phyloP scores from a whole-genome alignment of 345 rosid genomes.

The Mallotus nudiflorus region DNA sequence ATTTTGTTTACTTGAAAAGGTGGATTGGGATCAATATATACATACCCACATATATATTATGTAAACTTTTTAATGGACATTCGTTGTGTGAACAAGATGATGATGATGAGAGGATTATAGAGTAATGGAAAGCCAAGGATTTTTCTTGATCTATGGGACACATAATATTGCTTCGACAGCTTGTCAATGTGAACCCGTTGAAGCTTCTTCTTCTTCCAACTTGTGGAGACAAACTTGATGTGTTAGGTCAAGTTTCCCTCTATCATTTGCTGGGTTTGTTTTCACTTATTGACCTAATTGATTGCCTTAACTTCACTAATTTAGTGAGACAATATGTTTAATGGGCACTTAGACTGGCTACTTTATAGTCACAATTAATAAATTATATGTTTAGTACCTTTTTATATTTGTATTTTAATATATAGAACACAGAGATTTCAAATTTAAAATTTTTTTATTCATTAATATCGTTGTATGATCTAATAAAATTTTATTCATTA shows the following conservation, averaged over 20 bases:
- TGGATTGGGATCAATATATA: slow-evolving; percentile 17
- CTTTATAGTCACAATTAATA: too few species aligned
- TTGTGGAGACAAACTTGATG: background rate
- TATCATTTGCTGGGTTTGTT: background rate
- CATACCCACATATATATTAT: background rate
- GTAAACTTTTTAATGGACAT: background rate
- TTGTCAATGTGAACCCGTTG: slow-evolving; percentile 8
- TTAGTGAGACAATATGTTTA: too few species aligned
- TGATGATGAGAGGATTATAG: background rate
- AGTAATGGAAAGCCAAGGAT: background rate
- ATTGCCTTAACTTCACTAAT: too few species aligned
- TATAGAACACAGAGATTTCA: too few species aligned
- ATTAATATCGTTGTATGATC: too few species aligned
- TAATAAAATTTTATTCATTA: too few species aligned
- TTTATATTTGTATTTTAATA: too few species aligned
- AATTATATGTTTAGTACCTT: too few species aligned
- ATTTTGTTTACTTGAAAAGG: slow-evolving; percentile 24
- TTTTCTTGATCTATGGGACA: slow-evolving; percentile 8
- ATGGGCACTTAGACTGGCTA: too few species aligned
- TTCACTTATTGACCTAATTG: too few species aligned
- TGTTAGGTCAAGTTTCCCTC: background rate
- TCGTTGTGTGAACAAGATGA: slow-evolving; percentile 1
- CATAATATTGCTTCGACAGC: slow-evolving; percentile 10
- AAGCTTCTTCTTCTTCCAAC: background rate
- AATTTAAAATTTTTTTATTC: too few species aligned